These are phyloP conservation scores for Cercophora samala DNA, from an alignment of 495 filamentous ascomycete genomes.

Conservation along the genomic window DNA sequence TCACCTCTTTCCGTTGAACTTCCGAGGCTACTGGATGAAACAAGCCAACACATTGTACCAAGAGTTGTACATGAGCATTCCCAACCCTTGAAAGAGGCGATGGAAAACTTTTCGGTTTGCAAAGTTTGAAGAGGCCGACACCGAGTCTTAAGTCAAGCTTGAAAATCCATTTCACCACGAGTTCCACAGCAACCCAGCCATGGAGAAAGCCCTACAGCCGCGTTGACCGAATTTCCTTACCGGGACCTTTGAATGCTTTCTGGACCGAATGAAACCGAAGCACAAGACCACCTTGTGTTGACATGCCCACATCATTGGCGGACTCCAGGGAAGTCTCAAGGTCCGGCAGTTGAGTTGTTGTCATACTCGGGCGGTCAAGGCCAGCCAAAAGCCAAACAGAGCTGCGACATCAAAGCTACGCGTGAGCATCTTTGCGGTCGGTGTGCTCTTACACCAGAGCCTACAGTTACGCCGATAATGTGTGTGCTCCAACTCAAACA, in stretches of 20 bases:
- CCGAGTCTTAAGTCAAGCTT: neutral
- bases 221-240: conserved; percentile 8
- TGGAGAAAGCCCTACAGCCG: conserved; percentile 4
- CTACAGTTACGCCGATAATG: neutral
- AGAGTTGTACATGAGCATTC: neutral
- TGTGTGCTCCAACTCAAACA: neutral
- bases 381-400: neutral
- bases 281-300: neutral
- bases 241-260: neutral
- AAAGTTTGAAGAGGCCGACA: neutral
- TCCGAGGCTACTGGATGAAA: neutral
- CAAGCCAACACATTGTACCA: neutral
- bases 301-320: neutral
- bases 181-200: neutral
- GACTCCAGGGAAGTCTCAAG: neutral
- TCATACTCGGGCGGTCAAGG: neutral
- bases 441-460: neutral
- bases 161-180: neutral
- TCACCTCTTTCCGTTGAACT: neutral
- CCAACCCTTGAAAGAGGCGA: neutral
- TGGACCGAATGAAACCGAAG: neutral
- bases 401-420: neutral
- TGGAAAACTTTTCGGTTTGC: neutral
- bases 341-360: neutral
- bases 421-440: neutral